Percentiles rank a stretch among this genome's conserved stretches.
Conservation (phyloP, 2,329 filamentous ascomycete genomes). For the Byssochlamys sp. region DNA sequence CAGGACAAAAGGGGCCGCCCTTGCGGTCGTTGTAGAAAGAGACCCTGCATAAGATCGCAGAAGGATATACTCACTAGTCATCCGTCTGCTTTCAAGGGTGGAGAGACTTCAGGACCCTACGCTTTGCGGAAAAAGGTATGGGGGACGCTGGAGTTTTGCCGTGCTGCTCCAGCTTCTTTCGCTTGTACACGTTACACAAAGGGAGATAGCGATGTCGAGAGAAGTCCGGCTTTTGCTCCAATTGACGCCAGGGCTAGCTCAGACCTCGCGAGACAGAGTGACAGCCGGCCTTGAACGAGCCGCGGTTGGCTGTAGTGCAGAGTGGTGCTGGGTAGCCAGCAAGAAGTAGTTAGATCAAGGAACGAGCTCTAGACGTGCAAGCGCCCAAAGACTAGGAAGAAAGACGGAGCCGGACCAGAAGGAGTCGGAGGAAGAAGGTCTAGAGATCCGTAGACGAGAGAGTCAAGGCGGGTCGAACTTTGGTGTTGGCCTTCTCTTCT, state of each 20-base stretch:
- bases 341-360: too few species aligned
- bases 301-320: too few species aligned
- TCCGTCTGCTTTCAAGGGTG: neutral
- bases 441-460: neutral
- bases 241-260: too few species aligned
- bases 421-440: slow-evolving; percentile 1
- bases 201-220: too few species aligned
- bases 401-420: neutral
- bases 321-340: too few species aligned
- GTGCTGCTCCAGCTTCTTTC: neutral
- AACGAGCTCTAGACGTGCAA: too few species aligned
- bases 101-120: neutral
- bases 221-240: too few species aligned
- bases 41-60: neutral
- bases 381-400: neutral
- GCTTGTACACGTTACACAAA: too few species aligned
- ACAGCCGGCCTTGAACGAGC: too few species aligned
- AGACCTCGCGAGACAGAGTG: too few species aligned
- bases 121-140: neutral
- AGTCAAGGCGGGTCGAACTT: neutral
- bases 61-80: neutral
- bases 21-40: neutral
- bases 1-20: neutral
- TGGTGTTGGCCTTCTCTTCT: neutral
- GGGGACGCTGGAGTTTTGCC: neutral